Conservation (phyloP, 495 filamentous ascomycete genomes). For the Opeltia flavorubescens region DNA sequence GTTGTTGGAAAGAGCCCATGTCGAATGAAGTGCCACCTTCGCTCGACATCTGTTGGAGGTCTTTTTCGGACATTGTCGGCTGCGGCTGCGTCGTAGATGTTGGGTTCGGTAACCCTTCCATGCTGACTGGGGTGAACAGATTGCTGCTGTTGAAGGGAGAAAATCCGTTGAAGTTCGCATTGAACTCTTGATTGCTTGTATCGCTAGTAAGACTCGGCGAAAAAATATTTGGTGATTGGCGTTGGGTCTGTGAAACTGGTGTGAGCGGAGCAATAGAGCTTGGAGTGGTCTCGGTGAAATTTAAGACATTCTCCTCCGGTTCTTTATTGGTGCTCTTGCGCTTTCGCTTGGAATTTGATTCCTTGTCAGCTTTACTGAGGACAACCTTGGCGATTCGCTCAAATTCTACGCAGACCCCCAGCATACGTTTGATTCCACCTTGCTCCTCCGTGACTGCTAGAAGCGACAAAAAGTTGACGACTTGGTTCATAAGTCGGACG, state of each 20-base stretch:
- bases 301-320: conserved; percentile 22
- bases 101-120: conserved; percentile 2
- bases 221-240: conserved; percentile 7
- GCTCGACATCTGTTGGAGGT: conserved; percentile 30
- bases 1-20: conserved; percentile 59
- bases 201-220: conserved; percentile 9
- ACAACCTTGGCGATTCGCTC: conserved; percentile 88
- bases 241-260: conserved; percentile 6
- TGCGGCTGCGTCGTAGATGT: conserved; percentile 19
- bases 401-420: conserved; percentile 84
- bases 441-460: conserved; percentile 66
- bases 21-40: conserved; percentile 23
- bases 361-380: conserved; percentile 78
- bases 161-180: conserved; percentile 20
- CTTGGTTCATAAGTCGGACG: conserved; percentile 77
- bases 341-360: conserved; percentile 62
- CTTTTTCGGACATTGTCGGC: conserved; percentile 15
- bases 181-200: conserved; percentile 17
- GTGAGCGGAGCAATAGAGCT: conserved; percentile 7
- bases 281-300: conserved; percentile 11
- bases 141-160: conserved; percentile 14
- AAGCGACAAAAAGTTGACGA: conserved; percentile 76
- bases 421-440: conserved; percentile 81
- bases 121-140: not conserved
- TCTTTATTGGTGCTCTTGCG: conserved; percentile 52